Conservation (phyloP, 371 early-diverging fungal genomes). For the Mortierella sp. region DNA sequence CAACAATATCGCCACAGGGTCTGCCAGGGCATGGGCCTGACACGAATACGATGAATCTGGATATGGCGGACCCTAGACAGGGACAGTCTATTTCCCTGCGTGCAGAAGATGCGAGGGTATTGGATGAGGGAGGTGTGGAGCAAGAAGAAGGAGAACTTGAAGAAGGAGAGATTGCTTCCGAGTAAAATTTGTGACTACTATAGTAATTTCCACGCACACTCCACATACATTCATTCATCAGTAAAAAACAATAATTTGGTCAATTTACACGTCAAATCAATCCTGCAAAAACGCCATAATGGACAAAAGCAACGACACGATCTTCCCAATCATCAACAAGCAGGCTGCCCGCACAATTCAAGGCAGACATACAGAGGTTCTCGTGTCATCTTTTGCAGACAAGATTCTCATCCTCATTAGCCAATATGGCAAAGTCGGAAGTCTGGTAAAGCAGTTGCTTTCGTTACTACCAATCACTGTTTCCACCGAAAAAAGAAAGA, state of each 20-base stretch:
- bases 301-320: not conserved
- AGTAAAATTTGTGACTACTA: conserved; percentile 10
- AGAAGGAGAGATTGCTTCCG: conserved; percentile 46
- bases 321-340: conserved; percentile 69
- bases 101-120: not conserved
- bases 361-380: conserved; percentile 74
- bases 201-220: no score
- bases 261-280: no score
- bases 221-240: no score
- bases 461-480: not conserved
- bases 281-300: conserved; percentile 1
- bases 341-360: conserved; percentile 68
- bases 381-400: conserved; percentile 71
- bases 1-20: not conserved
- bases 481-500: no score
- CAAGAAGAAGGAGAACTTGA: conserved; percentile 52
- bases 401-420: conserved; percentile 75
- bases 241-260: no score
- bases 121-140: conserved; percentile 1
- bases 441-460: conserved; percentile 59
- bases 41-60: not conserved
- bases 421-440: conserved; percentile 74
- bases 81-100: not conserved
- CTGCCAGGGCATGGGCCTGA: not conserved
- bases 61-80: not conserved